A percentile compares a stretch with the other conserved stretches of the same genome.
Conservation (phyloP, 176 grass and related monocot species). For the Oryza australiensis region DNA sequence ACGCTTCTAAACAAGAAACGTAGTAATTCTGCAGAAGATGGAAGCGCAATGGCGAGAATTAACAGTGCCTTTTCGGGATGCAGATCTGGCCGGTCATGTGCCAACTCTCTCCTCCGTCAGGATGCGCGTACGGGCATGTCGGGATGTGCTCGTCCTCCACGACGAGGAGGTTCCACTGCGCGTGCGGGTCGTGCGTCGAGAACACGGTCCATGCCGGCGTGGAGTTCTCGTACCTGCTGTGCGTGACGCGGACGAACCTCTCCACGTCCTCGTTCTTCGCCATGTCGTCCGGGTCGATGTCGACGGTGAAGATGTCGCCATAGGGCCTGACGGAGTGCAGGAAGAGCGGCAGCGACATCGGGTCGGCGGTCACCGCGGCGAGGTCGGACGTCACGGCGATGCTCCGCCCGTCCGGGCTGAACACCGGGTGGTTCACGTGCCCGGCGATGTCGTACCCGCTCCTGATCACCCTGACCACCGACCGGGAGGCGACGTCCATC, state of each 20-base stretch:
- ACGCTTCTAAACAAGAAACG: background rate
- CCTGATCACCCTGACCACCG: slow-evolving; percentile 29
- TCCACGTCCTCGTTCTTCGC: slow-evolving; percentile 21
- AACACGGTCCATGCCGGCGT: slow-evolving; percentile 46
- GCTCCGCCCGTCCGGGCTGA: slow-evolving; percentile 46
- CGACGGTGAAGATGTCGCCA: slow-evolving; percentile 28
- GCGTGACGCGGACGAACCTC: slow-evolving; percentile 36
- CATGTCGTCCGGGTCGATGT: slow-evolving; percentile 39
- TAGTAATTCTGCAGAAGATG: background rate
- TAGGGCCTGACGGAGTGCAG: slow-evolving; percentile 45
- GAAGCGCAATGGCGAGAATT: background rate
- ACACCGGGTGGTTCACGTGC: slow-evolving; percentile 51
- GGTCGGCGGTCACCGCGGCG: slow-evolving; percentile 35
- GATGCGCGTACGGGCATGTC: slow-evolving; percentile 27
- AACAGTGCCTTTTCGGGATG: slow-evolving; percentile 28
- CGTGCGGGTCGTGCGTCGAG: slow-evolving; percentile 28
- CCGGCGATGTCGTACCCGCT: slow-evolving; percentile 14
- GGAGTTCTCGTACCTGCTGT: slow-evolving; percentile 43
- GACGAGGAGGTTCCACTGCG: slow-evolving; percentile 33
- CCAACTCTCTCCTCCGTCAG: slow-evolving; percentile 41
- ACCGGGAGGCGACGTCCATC: background rate
- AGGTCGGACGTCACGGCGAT: slow-evolving; percentile 48
- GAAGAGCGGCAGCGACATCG: slow-evolving; percentile 45
- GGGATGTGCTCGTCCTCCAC: background rate
- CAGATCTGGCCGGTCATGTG: slow-evolving; percentile 49